These are phyloP conservation scores for Boletus sp. DNA, from an alignment of 1,284 basidiomycete species.

Conservation along the genomic window DNA sequence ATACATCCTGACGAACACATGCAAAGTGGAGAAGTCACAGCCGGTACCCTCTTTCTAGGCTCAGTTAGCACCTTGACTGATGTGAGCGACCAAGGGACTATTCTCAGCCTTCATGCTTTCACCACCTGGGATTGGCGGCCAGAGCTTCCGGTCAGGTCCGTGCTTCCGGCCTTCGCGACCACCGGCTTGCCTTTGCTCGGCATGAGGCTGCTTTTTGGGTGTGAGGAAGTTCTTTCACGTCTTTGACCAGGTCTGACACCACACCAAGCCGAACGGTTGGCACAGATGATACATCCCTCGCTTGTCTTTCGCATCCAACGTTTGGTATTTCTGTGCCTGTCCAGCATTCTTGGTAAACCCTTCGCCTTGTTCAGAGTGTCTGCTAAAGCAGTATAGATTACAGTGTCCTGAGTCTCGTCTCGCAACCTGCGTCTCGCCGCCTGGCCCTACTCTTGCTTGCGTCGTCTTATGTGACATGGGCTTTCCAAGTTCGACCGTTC, in stretches of 20 bases:
- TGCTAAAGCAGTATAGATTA: slow-evolving; percentile 29
- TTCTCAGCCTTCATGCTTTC: slow-evolving; percentile 29
- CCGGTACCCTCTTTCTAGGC: slow-evolving; percentile 29
- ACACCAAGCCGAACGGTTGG: slow-evolving; percentile 11
- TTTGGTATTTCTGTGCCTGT: slow-evolving; percentile 31
- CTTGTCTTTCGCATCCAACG: slow-evolving; percentile 33
- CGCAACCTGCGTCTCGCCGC: slow-evolving; percentile 19
- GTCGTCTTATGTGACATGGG: slow-evolving; percentile 37
- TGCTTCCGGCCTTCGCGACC: slow-evolving; percentile 34
- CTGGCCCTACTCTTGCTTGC: slow-evolving; percentile 34
- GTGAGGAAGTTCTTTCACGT: slow-evolving; percentile 22
- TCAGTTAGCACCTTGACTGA: slow-evolving; percentile 8
- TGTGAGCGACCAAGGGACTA: slow-evolving; percentile 23
- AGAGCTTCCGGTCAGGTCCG: slow-evolving; percentile 35
- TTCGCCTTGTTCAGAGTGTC: not conserved
- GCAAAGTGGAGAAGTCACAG: slow-evolving; percentile 40
- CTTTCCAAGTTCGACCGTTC: slow-evolving; percentile 41
- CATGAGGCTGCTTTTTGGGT: slow-evolving; percentile 17
- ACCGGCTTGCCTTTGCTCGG: slow-evolving; percentile 34
- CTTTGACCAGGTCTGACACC: slow-evolving; percentile 11
- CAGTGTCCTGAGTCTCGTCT: slow-evolving; percentile 27
- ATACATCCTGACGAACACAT: slow-evolving; percentile 44
- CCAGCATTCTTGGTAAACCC: slow-evolving; percentile 34
- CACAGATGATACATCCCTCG: slow-evolving; percentile 16
- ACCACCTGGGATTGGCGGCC: slow-evolving; percentile 40